These are phyloP conservation scores for Apiotrichum porosum DNA, from an alignment of 1,284 basidiomycete species.

Conservation along the genomic window DNA sequence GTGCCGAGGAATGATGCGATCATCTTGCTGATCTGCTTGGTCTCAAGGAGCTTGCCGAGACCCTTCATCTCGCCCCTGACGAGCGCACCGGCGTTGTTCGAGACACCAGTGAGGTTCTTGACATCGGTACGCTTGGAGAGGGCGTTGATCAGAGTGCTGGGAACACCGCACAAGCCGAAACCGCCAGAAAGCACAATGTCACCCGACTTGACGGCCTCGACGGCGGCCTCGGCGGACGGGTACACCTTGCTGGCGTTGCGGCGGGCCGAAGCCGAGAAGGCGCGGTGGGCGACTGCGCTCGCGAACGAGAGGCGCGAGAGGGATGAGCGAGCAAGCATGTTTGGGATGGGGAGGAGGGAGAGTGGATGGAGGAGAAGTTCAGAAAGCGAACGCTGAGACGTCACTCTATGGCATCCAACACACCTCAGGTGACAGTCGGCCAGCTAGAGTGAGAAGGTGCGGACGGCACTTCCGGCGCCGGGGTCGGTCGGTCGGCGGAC, in stretches of 20 bases:
- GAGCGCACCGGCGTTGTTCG: slow-evolving; percentile 74
- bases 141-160: slow-evolving; percentile 77
- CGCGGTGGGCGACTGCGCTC: no score
- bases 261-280: slow-evolving; percentile 6
- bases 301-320: no score
- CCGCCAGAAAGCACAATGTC: slow-evolving; percentile 71
- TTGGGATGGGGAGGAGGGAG: no score
- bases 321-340: no score
- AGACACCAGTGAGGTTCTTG: slow-evolving; percentile 69
- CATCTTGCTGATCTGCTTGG: slow-evolving; percentile 69
- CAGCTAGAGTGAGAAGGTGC: no score
- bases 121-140: slow-evolving; percentile 68
- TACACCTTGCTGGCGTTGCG: slow-evolving; percentile 60
- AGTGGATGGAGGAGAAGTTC: no score
- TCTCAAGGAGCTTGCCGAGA: slow-evolving; percentile 67
- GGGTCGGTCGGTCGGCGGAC: no score
- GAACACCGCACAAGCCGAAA: slow-evolving; percentile 47
- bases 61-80: slow-evolving; percentile 16
- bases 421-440: no score
- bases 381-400: no score
- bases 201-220: slow-evolving; percentile 75
- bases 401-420: no score
- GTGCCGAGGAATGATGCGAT: slow-evolving; percentile 79
- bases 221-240: slow-evolving; percentile 69
- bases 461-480: no score